Evolutionary conservation across 306 rosid species (phyloP), one percentile per base, ranked within the genome.

Genomic region (Quercus wislizeni): DNA sequence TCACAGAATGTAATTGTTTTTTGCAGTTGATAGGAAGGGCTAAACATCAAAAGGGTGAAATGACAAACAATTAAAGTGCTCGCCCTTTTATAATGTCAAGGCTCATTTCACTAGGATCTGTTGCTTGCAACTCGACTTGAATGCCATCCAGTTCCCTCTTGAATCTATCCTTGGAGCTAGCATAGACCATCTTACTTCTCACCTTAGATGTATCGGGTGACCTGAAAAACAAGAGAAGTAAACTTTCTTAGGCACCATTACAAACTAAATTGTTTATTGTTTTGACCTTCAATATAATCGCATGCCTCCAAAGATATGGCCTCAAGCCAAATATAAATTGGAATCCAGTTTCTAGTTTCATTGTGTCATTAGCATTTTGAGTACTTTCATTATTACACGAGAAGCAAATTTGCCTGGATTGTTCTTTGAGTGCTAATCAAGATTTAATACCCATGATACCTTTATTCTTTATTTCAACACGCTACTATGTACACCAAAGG

Each of bases 141-240:
- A 88, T 85, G 54, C 93, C 97, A 64, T 91, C 92, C 74, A 91
- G 78, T 78, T 89, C 93, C 82, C 97, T 91, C 87, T 91, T 91
- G 87, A 91, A 88, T 85, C 90, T 90, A 17, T 91, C 92, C 79
- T 88, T 91, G 31, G 93, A 86, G 83, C 91, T 89, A 0, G 96
- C 97, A 72, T 89, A 91, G 80, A 89, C 90, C 93, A 91, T 89
- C 85, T 88, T 91, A 46, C 75, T 83, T 79, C 94, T 88, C 84
- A 91, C 91, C 55, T 18, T 86, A 2, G 94, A 83, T 73, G 77
- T 80, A 30, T 91, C 97, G 0, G 91, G 94, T 18, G 91, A 76
- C 97, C 97, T 88, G 19, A 55, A 31, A 33, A 30, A 63, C 6
- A 52, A 41, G 49, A 59, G 31, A 49, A 17, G 46, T 4, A 13